These are phyloP conservation scores for Colletotrichum orchidophilum DNA, from an alignment of 2,329 filamentous ascomycete species.

Conservation along the genomic window DNA sequence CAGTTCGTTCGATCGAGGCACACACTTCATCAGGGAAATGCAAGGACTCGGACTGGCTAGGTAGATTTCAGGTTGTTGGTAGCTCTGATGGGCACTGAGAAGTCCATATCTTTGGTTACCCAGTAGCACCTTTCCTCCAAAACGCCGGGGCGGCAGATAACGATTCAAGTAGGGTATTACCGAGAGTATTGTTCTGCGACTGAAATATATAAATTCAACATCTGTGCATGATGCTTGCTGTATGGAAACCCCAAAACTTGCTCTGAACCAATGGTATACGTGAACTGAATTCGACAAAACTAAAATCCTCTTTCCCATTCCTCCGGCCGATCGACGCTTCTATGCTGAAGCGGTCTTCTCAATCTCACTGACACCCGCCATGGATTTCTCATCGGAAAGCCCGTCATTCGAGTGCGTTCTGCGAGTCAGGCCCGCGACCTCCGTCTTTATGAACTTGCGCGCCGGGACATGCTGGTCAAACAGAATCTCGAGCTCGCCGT, in stretches of 20 bases:
- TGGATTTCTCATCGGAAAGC: slow-evolving; percentile 9
- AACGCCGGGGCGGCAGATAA: too few species aligned
- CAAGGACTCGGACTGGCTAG: too few species aligned
- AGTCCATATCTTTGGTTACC: too few species aligned
- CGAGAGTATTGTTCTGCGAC: not conserved
- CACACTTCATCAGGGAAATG: too few species aligned
- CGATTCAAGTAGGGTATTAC: not conserved
- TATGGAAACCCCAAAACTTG: not conserved
- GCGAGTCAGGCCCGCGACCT: not conserved
- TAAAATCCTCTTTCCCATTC: not conserved
- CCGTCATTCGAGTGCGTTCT: not conserved
- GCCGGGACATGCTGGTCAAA: slow-evolving; percentile 57
- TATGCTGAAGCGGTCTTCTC: slow-evolving; percentile 19
- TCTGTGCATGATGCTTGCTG: too few species aligned
- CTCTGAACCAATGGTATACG: not conserved
- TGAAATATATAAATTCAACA: not conserved
- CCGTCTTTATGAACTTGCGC: slow-evolving; percentile 47
- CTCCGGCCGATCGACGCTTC: not conserved
- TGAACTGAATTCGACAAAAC: not conserved
- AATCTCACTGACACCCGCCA: not conserved
- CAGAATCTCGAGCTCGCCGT: slow-evolving; percentile 64
- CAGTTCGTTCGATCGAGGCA: too few species aligned
- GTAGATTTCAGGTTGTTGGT: too few species aligned
- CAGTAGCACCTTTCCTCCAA: too few species aligned
- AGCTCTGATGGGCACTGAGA: too few species aligned